Evolutionary conservation across 106 monocot species (phyloP), one percentile per base, ranked within the genome.

Genomic region (Amphibolis antarctica): DNA sequence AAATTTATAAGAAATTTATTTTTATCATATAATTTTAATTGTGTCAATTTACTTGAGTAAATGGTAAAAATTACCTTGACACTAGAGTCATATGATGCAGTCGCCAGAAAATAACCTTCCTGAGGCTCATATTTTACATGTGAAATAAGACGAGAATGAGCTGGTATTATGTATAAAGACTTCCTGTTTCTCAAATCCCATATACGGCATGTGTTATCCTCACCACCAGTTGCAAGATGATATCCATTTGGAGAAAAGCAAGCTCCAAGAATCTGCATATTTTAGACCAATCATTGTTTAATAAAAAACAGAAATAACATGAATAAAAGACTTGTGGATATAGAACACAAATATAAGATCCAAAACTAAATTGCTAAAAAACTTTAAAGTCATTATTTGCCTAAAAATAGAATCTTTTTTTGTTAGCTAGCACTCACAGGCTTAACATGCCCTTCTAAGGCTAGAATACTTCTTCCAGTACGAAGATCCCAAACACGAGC

Each of bases 171-270:
- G 49, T 90, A 96, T 30, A 82, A 44, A 63, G 66, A 84, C 64
- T 77, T 86, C 60, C 82, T 82, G 63, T 86, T 96, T 69, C 96
- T 96, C 80, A 96, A 79, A 63, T 96, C 86, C 94, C 94, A 96
- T 63, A 96, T 84, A 9, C 86, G 79, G 28, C 94, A 96, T 19
- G 83, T 78, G 70, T 90, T 84, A 54, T 96, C 94, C 69, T 90
- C 94, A 23, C 89, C 79, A 21, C 86, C 89, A 25, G 89, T 86
- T 28, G 94, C 94, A 58, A 94, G 75, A 62, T 69, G 83, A 67
- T 81, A 89, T 3, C 94, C 94, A 75, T 86, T 85, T 30, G 94
- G 94, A 50, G 94, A 94, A 73, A 94, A 94, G 78, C 79, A 77
- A 14, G 89, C 66, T 47, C 86, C 86, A 53, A 89, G 81, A 69